Conservation (phyloP, 2,329 filamentous ascomycete genomes). For the Pezizomycotina sp. region DNA sequence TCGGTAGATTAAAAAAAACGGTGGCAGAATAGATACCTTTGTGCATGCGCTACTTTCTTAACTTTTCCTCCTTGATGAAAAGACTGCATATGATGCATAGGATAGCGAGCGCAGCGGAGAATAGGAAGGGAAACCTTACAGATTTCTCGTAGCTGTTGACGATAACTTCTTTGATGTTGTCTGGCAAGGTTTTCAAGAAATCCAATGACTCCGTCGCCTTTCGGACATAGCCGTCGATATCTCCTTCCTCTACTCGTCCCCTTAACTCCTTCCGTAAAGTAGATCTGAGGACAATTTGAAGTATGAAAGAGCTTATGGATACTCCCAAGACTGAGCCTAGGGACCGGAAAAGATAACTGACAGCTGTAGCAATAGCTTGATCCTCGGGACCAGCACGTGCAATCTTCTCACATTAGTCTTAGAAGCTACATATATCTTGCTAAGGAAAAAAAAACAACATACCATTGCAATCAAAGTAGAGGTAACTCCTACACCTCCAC, state of each 20-base stretch:
- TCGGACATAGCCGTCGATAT: conserved; percentile 45
- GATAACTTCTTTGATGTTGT: conserved; percentile 42
- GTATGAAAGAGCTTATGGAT: conserved; percentile 51
- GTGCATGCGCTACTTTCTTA: no score
- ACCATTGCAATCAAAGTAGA: conserved; percentile 53
- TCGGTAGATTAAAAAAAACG: no score
- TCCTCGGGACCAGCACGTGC: conserved; percentile 51
- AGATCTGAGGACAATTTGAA: conserved; percentile 50
- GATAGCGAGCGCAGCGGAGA: no score
- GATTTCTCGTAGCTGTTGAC: conserved; percentile 48
- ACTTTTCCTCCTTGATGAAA: no score
- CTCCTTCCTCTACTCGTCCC: conserved; percentile 20
- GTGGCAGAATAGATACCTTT: no score
- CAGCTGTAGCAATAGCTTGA: conserved; percentile 59
- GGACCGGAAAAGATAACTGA: conserved; percentile 64
- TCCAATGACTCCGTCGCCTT: conserved; percentile 53
- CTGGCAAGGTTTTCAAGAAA: conserved; percentile 49
- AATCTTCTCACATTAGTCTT: conserved; percentile 33
- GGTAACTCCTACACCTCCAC: conserved; percentile 47
- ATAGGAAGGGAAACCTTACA: no score
- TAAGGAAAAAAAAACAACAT: conserved; percentile 31
- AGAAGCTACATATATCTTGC: conserved; percentile 9
- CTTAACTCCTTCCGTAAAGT: conserved; percentile 33
- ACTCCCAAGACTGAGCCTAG: conserved; percentile 50
- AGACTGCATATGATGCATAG: no score